These are phyloP conservation scores for Thymus quinquecostatus DNA, from an alignment of 257 asterid species.

Conservation along the genomic window DNA sequence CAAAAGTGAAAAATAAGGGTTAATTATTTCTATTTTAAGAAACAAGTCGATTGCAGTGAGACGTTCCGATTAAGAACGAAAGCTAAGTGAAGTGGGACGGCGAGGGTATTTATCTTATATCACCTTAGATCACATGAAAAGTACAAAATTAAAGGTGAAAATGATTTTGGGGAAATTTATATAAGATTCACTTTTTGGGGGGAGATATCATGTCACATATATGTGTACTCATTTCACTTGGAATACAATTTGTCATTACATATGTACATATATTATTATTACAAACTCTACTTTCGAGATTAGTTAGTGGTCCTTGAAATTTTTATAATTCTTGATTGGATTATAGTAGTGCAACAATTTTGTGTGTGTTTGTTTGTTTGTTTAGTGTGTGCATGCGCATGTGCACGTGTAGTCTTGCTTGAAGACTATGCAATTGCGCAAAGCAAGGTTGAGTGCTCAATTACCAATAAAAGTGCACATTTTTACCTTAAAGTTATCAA, in stretches of 20 bases:
- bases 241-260: constrained; percentile 37
- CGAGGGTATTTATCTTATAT: not conserved
- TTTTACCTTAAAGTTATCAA: constrained; percentile 31
- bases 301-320: constrained; percentile 38
- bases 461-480: constrained; percentile 36
- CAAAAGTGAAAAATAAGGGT: no score
- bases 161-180: not conserved
- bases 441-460: constrained; percentile 39
- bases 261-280: not conserved
- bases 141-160: not conserved
- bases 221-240: constrained; percentile 26
- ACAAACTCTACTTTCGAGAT: constrained; percentile 40
- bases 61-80: no score
- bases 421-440: constrained; percentile 41
- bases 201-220: constrained; percentile 26
- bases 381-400: constrained; percentile 34
- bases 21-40: no score
- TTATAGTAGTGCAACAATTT: not conserved
- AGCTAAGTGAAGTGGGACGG: no score
- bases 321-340: constrained; percentile 19
- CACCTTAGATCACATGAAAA: not conserved
- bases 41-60: no score
- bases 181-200: constrained; percentile 17
- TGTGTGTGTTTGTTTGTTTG: constrained; percentile 27
- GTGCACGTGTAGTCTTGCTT: constrained; percentile 46